Conservation (phyloP, 371 early-diverging fungal species). For the Coemansia sp. region DNA sequence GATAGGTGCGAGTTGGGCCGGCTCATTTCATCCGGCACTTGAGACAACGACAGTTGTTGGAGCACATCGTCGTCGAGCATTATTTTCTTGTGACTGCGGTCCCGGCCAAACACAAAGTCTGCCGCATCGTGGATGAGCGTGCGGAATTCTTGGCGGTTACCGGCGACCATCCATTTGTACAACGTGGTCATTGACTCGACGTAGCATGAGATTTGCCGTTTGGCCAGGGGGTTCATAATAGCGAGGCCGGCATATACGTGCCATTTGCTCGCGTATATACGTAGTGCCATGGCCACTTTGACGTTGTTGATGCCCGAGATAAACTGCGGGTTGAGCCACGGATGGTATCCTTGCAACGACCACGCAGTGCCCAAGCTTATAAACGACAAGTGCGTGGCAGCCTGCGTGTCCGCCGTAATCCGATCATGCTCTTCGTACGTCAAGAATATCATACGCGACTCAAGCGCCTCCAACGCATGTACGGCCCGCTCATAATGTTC, state of each 20-base stretch:
- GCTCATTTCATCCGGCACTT: conserved; percentile 71
- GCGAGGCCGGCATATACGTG: conserved; percentile 95
- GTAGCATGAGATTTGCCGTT: conserved; percentile 82
- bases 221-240: conserved; percentile 88
- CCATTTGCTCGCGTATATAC: conserved; percentile 94
- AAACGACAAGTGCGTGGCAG: conserved; percentile 93
- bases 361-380: conserved; percentile 94
- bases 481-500: conserved; percentile 62
- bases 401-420: conserved; percentile 97
- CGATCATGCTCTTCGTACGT: conserved; percentile 84
- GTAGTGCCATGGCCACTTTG: conserved; percentile 85
- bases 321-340: conserved; percentile 87
- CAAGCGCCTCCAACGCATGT: conserved; percentile 67
- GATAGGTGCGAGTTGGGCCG: conserved; percentile 91
- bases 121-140: conserved; percentile 71
- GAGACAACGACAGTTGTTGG: conserved; percentile 85
- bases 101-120: conserved; percentile 81
- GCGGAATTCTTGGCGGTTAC: conserved; percentile 75
- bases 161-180: conserved; percentile 92
- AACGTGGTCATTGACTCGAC: conserved; percentile 82
- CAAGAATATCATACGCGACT: conserved; percentile 77
- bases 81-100: conserved; percentile 62
- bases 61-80: conserved; percentile 77
- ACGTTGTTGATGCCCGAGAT: conserved; percentile 94
- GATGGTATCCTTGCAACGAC: conserved; percentile 76